phyloP scores from a whole-genome alignment of 768 basidiomycete species.

The Hemileccinum rubropunctum region DNA sequence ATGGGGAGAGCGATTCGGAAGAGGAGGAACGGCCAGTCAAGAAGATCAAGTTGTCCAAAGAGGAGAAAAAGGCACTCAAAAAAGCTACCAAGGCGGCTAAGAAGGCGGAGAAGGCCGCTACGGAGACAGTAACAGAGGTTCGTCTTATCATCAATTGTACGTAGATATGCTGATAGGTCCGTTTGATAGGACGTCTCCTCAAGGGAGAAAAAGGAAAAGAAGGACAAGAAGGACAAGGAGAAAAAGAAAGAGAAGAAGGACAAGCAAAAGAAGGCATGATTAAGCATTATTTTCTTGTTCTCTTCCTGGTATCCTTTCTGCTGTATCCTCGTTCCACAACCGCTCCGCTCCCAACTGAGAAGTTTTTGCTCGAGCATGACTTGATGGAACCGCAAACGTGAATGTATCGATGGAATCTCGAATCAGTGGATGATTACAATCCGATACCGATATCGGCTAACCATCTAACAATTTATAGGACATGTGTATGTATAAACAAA shows the following conservation, averaged over 20 bases:
- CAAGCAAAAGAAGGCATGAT: slow-evolving; percentile 51
- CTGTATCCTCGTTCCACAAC: slow-evolving; percentile 1
- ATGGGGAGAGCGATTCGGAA: slow-evolving; percentile 43
- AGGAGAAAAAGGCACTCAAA: slow-evolving; percentile 84
- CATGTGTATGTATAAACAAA: too few species aligned
- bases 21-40: slow-evolving; percentile 52
- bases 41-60: slow-evolving; percentile 77
- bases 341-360: neutral
- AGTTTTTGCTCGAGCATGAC: too few species aligned
- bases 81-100: slow-evolving; percentile 69
- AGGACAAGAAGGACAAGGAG: slow-evolving; percentile 36
- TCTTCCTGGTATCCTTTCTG: neutral
- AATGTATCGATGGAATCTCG: too few species aligned
- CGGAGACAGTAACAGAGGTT: slow-evolving; percentile 32
- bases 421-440: too few species aligned
- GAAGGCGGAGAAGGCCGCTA: slow-evolving; percentile 43
- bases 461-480: too few species aligned
- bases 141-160: slow-evolving; percentile 15
- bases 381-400: too few species aligned
- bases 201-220: slow-evolving; percentile 40
- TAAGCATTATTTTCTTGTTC: neutral
- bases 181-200: slow-evolving; percentile 30
- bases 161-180: slow-evolving; percentile 3
- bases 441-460: too few species aligned
- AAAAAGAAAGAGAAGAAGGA: slow-evolving; percentile 38